Conservation (phyloP, 305 asterid genomes). For the Fraxinus greggii region DNA sequence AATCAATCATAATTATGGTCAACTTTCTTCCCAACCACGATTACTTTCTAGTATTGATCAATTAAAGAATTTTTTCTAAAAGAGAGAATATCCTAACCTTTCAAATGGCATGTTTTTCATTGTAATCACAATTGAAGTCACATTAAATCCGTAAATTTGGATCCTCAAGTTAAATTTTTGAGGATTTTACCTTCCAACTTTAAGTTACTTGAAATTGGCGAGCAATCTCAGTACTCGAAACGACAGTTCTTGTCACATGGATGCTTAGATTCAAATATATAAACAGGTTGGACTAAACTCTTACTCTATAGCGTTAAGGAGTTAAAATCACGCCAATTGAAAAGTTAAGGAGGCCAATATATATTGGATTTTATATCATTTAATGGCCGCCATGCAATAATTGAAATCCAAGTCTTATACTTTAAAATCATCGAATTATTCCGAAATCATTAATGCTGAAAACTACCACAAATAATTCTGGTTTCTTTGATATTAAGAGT, state of each 20-base stretch:
- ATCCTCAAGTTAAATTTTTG: background rate
- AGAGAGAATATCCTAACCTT: background rate
- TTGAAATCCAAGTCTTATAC: background rate
- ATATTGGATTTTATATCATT: background rate
- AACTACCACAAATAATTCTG: background rate
- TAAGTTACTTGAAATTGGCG: background rate
- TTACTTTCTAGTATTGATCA: background rate
- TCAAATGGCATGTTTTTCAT: background rate
- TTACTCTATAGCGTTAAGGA: no score
- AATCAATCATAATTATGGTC: background rate
- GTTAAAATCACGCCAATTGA: background rate
- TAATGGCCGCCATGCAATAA: background rate
- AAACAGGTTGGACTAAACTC: no score
- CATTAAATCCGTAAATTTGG: background rate
- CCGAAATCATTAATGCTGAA: background rate
- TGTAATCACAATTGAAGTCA: background rate
- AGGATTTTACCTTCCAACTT: no score
- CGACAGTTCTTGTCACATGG: background rate
- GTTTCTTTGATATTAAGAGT: background rate
- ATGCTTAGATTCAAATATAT: no score
- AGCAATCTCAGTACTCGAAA: background rate
- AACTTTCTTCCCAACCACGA: background rate
- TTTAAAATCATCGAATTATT: background rate
- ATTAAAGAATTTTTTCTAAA: background rate
- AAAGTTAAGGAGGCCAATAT: background rate